Evolutionary conservation across 2,329 filamentous ascomycete genomes (phyloP), one percentile per base, ranked within the genome.

Genomic region (Fusarium anguioides): DNA sequence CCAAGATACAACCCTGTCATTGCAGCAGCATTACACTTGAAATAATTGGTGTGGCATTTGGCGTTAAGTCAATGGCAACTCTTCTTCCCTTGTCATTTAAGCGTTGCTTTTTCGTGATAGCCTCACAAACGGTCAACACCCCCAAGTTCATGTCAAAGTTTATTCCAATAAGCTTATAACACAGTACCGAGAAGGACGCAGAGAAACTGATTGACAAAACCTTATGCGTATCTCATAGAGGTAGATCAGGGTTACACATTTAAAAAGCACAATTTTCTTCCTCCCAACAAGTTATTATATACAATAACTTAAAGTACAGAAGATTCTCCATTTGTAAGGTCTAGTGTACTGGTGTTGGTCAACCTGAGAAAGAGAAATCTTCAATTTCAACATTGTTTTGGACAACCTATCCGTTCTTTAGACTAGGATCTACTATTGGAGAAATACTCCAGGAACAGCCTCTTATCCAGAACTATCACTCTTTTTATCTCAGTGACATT

Each of bases 1-100:
- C 56, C 37, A 55, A 27, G 39, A 49, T 54, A 35, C 54, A 62
- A 68, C 65, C 65, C 65, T 68, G 64, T 66, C 64, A 39, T 53
- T 65, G 49, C 54, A 61, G 49, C 54, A 61, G 60, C 26, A 49
- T 42, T 49, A 35, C 41, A 55, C 27, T 27, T 33, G 40, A 41
- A 46, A 40, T 24, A 58, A 44, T 50, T 44, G 42, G 44, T 45
- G 27, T 37, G 26, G 31, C 12, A 50, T 50, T 20, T 23, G 45
- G 33, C 27, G 12, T 46, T 29, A n/a, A 50, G 18, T 29, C 20
- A 31, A 23, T 17, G 11, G n/a, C 18, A 45, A 21, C 12, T 10
- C n/a, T 44, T 18, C 21, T 3, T 48, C 2, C 8, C 26, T 45
- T 18, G 11, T 2, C 8, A 14, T 27, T 8, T 42, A 12, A 42